Evolutionary conservation across 352 stramenopile genomes (phyloP).

Genomic region (Saprolegnia parasitica): DNA sequence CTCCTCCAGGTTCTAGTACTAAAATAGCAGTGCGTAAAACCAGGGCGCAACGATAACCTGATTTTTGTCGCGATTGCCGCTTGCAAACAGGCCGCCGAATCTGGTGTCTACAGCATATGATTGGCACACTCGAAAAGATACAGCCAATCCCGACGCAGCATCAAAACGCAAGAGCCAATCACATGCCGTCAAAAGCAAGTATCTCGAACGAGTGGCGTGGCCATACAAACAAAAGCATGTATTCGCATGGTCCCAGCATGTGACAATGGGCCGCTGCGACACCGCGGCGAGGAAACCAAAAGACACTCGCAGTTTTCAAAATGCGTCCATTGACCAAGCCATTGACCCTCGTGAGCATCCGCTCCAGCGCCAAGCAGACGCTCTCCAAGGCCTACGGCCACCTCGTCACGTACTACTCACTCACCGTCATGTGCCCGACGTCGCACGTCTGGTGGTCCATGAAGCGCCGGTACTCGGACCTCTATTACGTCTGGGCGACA

Average conservation of each 20-base stretch:
- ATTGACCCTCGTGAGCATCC: slow-evolving; percentile 10
- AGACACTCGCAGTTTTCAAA: background rate
- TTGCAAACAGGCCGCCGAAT: no score
- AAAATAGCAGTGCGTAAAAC: no score
- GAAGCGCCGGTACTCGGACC: slow-evolving; percentile 13
- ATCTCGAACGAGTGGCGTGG: no score
- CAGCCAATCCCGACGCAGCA: no score
- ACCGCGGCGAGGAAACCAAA: background rate
- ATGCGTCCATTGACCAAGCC: slow-evolving; percentile 9
- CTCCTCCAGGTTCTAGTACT: no score
- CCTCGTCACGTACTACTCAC: slow-evolving; percentile 12
- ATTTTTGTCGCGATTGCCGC: no score
- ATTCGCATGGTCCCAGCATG: background rate
- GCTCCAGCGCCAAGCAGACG: slow-evolving; percentile 4
- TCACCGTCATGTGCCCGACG: slow-evolving; percentile 1
- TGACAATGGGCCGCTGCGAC: slow-evolving; percentile 13
- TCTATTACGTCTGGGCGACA: background rate
- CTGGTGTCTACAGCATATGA: no score
- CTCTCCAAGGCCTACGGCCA: slow-evolving; percentile 1
- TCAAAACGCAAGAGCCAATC: no score
- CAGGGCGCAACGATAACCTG: no score
- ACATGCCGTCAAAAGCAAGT: no score
- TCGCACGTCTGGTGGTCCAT: slow-evolving; percentile 7
- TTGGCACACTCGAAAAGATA: no score
- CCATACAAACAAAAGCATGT: no score